Conservation (phyloP, 805 yeast genomes). For the Lipomyces orientalis region DNA sequence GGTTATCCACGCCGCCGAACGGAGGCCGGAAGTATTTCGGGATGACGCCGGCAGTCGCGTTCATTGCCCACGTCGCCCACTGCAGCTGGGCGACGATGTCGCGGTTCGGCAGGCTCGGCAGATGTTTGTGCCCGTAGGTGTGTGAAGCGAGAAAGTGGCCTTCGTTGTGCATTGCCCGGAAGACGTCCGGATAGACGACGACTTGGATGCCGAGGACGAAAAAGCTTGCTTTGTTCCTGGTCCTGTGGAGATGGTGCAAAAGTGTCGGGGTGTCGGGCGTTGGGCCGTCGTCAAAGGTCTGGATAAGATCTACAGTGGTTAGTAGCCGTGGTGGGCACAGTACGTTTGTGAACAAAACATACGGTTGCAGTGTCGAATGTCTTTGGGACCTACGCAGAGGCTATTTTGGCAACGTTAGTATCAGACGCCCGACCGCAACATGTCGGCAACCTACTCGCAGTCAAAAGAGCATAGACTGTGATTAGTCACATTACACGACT, state of each 20-base stretch:
- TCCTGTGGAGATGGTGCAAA: slow-evolving; percentile 55
- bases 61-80: slow-evolving; percentile 98
- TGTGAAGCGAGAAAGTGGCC: slow-evolving; percentile 89
- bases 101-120: slow-evolving; percentile 79
- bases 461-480: slow-evolving; percentile 30
- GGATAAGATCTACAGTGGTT: slow-evolving; percentile 56
- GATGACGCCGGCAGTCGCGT: slow-evolving; percentile 83
- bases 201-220: slow-evolving; percentile 85
- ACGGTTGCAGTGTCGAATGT: slow-evolving; percentile 28
- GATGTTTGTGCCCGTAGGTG: slow-evolving; percentile 89
- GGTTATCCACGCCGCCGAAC: slow-evolving; percentile 89
- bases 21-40: slow-evolving; percentile 98
- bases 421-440: background rate
- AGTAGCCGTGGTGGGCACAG: background rate
- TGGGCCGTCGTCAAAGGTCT: slow-evolving; percentile 97
- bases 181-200: slow-evolving; percentile 75
- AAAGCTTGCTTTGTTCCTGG: slow-evolving; percentile 64
- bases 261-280: slow-evolving; percentile 69
- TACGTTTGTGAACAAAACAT: background rate
- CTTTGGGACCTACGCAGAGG: slow-evolving; percentile 29
- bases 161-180: slow-evolving; percentile 56
- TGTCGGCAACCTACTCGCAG: slow-evolving; percentile 22
- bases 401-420: background rate
- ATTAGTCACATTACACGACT: slow-evolving; percentile 16
- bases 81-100: slow-evolving; percentile 85